Conservation (phyloP, 306 rosid species). For the Gillenia trifoliata region DNA sequence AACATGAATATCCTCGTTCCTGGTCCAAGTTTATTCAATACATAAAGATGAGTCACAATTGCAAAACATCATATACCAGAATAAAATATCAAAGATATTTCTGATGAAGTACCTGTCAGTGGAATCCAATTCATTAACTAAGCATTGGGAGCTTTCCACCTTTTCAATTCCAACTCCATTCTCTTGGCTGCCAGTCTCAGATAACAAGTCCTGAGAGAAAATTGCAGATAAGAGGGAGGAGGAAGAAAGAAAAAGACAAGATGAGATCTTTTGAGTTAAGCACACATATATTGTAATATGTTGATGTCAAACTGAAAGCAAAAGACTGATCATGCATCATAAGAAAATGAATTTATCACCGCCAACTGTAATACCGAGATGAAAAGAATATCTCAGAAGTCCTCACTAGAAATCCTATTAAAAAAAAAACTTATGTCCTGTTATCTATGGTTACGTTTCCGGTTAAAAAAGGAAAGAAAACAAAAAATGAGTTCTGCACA, state of each 20-base stretch:
- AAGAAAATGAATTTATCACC: background rate
- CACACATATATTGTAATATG: background rate
- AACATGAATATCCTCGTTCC: slow-evolving; percentile 36
- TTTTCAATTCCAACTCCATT: slow-evolving; percentile 42
- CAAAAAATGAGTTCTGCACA: background rate
- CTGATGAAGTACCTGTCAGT: slow-evolving; percentile 42
- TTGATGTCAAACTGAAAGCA: background rate
- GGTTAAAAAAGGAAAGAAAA: background rate
- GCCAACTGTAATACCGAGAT: background rate
- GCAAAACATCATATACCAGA: slow-evolving; percentile 6
- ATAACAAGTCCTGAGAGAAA: slow-evolving; percentile 54
- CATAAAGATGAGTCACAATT: slow-evolving; percentile 5
- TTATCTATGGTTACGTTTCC: background rate
- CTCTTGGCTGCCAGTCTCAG: slow-evolving; percentile 55
- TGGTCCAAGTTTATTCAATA: slow-evolving; percentile 29
- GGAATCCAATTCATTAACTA: slow-evolving; percentile 39
- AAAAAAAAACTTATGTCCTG: background rate
- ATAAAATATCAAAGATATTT: slow-evolving; percentile 3
- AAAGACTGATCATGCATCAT: background rate
- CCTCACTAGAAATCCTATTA: background rate
- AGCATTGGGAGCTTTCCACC: slow-evolving; percentile 26
- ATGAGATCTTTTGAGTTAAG: background rate
- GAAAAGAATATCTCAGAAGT: background rate
- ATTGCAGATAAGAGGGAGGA: slow-evolving; percentile 21
- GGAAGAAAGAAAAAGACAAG: background rate